Percentiles rank a stretch among this genome's conserved stretches.
phyloP scores from a whole-genome alignment of 78 protist genomes.

The Dictyostelium discoideum region DNA sequence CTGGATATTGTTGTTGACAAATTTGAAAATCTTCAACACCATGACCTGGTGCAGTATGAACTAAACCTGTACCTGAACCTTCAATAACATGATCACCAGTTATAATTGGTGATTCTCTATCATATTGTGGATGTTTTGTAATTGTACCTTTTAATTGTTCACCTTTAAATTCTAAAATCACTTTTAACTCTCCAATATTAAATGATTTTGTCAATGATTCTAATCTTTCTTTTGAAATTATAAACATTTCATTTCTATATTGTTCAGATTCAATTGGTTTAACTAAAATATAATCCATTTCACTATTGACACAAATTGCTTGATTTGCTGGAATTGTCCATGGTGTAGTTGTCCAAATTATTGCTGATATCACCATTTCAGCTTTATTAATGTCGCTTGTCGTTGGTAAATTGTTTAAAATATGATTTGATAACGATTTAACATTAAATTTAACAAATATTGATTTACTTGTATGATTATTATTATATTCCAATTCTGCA shows the following conservation, averaged over 20 bases:
- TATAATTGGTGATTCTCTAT: constrained; percentile 53
- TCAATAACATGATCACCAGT: constrained; percentile 87
- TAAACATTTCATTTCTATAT: background rate
- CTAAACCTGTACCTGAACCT: constrained; percentile 95
- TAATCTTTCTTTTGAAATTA: constrained; percentile 39
- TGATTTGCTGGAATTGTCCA: constrained; percentile 98
- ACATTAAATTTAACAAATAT: constrained; percentile 84
- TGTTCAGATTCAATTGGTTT: background rate
- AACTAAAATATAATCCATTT: constrained; percentile 62
- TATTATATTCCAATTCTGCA: constrained; percentile 95
- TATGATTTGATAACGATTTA: background rate
- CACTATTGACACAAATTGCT: constrained; percentile 77
- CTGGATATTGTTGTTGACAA: background rate
- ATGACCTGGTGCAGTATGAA: constrained; percentile 98
- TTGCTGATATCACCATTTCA: constrained; percentile 26
- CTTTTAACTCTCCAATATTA: background rate
- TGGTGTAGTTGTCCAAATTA: constrained; percentile 98
- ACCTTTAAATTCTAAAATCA: constrained; percentile 15
- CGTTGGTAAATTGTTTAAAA: background rate
- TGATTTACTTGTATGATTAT: constrained; percentile 84
- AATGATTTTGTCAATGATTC: constrained; percentile 4
- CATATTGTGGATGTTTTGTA: constrained; percentile 43
- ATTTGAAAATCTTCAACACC: constrained; percentile 92
- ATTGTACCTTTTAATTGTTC: constrained; percentile 3
- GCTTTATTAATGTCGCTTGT: background rate